A percentile compares a stretch with the other conserved stretches of the same genome.
Evolutionary conservation across 495 filamentous ascomycete genomes (phyloP).

Genomic region (Chlorociboria aeruginascens): DNA sequence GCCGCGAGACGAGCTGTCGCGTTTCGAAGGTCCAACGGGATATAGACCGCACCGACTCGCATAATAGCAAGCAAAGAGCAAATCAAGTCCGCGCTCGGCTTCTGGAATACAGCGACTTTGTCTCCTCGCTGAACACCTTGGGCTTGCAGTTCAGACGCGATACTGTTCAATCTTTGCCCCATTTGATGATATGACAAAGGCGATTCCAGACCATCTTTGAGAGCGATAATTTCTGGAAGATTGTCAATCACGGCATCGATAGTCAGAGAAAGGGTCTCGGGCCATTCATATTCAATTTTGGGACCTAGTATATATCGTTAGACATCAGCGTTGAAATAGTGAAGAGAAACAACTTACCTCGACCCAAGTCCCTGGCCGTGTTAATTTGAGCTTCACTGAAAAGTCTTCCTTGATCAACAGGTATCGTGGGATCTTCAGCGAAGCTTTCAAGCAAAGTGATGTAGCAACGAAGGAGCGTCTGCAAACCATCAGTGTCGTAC

Average conservation of each 20-base stretch:
- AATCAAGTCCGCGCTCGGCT: conserved; percentile 30
- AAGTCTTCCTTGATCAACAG: too few species aligned
- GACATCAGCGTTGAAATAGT: neutral
- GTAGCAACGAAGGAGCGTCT: too few species aligned
- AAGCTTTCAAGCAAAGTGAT: too few species aligned
- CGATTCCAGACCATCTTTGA: conserved; percentile 1
- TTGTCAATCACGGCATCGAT: conserved; percentile 17
- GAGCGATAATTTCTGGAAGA: neutral
- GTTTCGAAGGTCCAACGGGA: conserved; percentile 37
- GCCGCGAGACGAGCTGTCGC: conserved; percentile 14
- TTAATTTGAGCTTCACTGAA: too few species aligned
- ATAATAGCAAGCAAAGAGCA: conserved; percentile 41
- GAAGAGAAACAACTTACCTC: too few species aligned
- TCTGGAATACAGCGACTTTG: conserved; percentile 21
- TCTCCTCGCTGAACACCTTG: neutral
- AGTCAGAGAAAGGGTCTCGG: conserved; percentile 24
- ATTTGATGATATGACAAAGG: conserved; percentile 2
- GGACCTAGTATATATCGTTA: conserved; percentile 3
- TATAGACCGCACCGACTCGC: conserved; percentile 34
- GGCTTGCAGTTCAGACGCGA: neutral
- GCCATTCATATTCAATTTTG: conserved; percentile 17
- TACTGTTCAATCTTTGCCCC: neutral
- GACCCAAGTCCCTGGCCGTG: too few species aligned
- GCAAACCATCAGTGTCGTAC: too few species aligned
- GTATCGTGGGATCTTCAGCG: too few species aligned